Conservation (phyloP, 345 rosid genomes). For the Noccaea caerulescens region DNA sequence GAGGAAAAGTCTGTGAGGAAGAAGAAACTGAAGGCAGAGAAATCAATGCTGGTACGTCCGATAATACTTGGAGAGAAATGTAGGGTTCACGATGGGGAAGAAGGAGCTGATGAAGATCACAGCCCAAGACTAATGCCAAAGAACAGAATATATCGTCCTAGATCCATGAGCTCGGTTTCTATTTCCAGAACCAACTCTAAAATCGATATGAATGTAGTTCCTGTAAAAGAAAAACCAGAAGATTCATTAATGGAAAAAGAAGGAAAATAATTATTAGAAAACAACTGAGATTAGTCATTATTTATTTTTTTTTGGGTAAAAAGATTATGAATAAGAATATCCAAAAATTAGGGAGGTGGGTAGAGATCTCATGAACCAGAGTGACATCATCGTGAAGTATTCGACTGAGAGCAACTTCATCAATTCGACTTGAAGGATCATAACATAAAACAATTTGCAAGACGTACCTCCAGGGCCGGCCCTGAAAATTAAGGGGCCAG, state of each 20-base stretch:
- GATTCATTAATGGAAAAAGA: background rate
- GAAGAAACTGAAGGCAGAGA: slow-evolving; percentile 52
- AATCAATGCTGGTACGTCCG: slow-evolving; percentile 60
- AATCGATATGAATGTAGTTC: slow-evolving; percentile 37
- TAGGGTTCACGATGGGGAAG: slow-evolving; percentile 48
- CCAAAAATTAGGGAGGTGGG: background rate
- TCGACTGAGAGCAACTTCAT: background rate
- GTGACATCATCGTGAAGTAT: background rate
- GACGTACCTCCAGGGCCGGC: background rate
- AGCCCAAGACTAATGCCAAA: slow-evolving; percentile 49
- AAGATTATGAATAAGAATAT: background rate
- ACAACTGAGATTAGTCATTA: background rate
- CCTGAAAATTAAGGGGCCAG: no score
- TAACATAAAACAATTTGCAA: background rate
- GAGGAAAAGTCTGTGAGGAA: slow-evolving; percentile 24
- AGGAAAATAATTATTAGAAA: background rate
- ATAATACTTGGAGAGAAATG: slow-evolving; percentile 81
- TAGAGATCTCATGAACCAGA: background rate
- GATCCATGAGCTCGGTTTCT: slow-evolving; percentile 44
- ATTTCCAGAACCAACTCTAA: slow-evolving; percentile 51
- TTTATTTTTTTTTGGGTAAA: no score
- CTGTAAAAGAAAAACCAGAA: slow-evolving; percentile 16
- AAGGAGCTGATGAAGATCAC: slow-evolving; percentile 29
- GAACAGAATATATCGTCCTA: slow-evolving; percentile 51
- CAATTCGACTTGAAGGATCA: background rate